Evolutionary conservation across 1,139 yeast species (phyloP).

Genomic region (Suhomyces kunorum): DNA sequence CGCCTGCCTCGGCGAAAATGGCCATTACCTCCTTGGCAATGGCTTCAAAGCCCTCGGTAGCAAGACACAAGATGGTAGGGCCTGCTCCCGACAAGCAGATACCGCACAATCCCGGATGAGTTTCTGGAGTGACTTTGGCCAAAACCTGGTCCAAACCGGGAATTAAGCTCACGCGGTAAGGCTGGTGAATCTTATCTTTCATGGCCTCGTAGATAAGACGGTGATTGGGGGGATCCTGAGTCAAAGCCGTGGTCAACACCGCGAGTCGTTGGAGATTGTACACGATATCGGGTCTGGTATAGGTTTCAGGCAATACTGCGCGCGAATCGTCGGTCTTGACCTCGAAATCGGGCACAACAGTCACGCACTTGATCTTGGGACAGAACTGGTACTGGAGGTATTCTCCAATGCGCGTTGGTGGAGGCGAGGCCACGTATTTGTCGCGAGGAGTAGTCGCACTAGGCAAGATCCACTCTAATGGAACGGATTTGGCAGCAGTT

Average conservation of each 20-base stretch:
- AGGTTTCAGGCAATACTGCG: constrained; percentile 79
- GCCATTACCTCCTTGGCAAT: constrained; percentile 76
- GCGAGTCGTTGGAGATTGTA: constrained; percentile 70
- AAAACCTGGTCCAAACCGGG: constrained; percentile 89
- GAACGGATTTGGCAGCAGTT: constrained; percentile 72
- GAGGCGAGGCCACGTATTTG: constrained; percentile 36
- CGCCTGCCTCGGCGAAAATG: constrained; percentile 65
- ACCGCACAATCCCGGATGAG: constrained; percentile 85
- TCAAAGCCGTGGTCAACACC: constrained; percentile 60
- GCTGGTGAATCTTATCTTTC: constrained; percentile 97
- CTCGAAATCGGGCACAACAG: constrained; percentile 91
- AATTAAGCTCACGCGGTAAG: constrained; percentile 84
- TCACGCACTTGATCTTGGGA: constrained; percentile 77
- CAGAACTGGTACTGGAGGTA: constrained; percentile 87
- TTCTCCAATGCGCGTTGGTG: constrained; percentile 87
- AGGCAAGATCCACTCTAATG: constrained; percentile 81
- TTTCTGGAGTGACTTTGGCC: constrained; percentile 75
- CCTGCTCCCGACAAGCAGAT: constrained; percentile 98
- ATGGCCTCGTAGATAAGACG: constrained; percentile 86
- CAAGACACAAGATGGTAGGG: constrained; percentile 92
- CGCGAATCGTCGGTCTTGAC: constrained; percentile 90
- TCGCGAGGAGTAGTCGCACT: constrained; percentile 72
- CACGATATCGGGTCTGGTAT: constrained; percentile 79
- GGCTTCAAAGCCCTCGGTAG: constrained; percentile 82
- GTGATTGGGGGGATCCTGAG: constrained; percentile 78